Percentiles rank a stretch among this genome's conserved stretches.
Evolutionary conservation across 192 early-diverging fungal genomes (phyloP).

Genomic region (Radiomyces spectabilis): DNA sequence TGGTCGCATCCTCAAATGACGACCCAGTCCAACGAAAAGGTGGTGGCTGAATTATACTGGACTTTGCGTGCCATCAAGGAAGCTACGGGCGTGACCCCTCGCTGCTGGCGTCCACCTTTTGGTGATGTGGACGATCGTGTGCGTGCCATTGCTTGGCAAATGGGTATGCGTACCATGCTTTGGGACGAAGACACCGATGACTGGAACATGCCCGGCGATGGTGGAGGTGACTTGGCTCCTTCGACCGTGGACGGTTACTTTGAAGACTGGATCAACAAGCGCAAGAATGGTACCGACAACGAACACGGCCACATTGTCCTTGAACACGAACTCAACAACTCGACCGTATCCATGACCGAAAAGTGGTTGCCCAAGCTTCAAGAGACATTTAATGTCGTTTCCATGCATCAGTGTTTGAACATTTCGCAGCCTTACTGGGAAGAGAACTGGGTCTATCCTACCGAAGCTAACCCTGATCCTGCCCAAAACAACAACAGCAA

Average conservation of each 20-base stretch:
- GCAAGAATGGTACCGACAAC: conserved; percentile 17
- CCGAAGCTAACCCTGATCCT: neutral
- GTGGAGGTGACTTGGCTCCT: conserved; percentile 25
- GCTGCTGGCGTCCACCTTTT: conserved; percentile 46
- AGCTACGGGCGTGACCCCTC: conserved; percentile 35
- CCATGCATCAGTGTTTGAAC: conserved; percentile 25
- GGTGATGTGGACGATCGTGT: conserved; percentile 50
- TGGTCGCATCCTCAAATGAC: conserved; percentile 56
- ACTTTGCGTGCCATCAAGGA: conserved; percentile 36
- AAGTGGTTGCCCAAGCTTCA: conserved; percentile 34
- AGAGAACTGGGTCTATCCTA: conserved; percentile 19
- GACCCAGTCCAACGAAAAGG: conserved; percentile 29
- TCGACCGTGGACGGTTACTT: conserved; percentile 21
- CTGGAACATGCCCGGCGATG: conserved; percentile 35
- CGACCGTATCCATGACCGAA: conserved; percentile 32
- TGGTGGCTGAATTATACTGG: conserved; percentile 51
- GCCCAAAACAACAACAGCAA: too few species aligned
- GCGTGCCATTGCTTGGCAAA: conserved; percentile 31
- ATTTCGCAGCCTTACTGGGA: conserved; percentile 32
- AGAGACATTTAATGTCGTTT: conserved; percentile 25
- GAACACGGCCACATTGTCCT: conserved; percentile 27
- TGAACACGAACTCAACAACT: conserved; percentile 35
- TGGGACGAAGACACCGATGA: conserved; percentile 34
- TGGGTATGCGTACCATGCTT: conserved; percentile 23
- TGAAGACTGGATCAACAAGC: conserved; percentile 15